These are phyloP conservation scores for Blastobotrys aristatus DNA, from an alignment of 1,139 yeast genomes.

Conservation along the genomic window DNA sequence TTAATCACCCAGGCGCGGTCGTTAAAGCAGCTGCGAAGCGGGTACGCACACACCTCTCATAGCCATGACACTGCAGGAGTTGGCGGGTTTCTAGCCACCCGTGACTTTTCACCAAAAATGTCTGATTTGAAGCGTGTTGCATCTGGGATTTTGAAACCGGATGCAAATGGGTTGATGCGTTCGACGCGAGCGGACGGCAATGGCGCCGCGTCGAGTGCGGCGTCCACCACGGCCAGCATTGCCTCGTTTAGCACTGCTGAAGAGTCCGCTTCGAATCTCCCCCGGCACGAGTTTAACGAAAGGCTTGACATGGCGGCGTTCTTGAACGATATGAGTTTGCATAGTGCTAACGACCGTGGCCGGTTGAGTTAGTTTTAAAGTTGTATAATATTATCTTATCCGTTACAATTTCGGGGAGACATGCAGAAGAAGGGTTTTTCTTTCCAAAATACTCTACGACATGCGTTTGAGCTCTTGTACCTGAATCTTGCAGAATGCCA, in stretches of 20 bases:
- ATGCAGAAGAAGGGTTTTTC: neutral
- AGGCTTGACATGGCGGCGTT: slow-evolving; percentile 21
- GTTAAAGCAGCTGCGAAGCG: slow-evolving; percentile 19
- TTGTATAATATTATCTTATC: neutral
- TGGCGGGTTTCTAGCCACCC: slow-evolving; percentile 2
- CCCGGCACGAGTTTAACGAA: slow-evolving; percentile 14
- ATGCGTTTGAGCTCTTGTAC: too few relatives aligned
- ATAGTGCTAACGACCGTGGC: slow-evolving; percentile 21
- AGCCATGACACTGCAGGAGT: slow-evolving; percentile 11
- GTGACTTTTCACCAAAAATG: slow-evolving; percentile 23
- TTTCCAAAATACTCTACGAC: too few relatives aligned
- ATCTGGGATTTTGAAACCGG: slow-evolving; percentile 19
- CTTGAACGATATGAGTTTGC: slow-evolving; percentile 19
- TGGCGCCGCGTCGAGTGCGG: neutral
- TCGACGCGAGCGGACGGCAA: slow-evolving; percentile 4
- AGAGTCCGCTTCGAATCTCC: slow-evolving; percentile 1
- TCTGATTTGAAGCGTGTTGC: slow-evolving; percentile 26
- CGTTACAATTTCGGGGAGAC: too few relatives aligned
- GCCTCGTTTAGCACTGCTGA: slow-evolving; percentile 10
- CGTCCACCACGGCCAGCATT: slow-evolving; percentile 1
- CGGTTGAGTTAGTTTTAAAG: slow-evolving; percentile 15
- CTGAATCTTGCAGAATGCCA: too few relatives aligned
- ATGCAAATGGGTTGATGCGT: slow-evolving; percentile 12
- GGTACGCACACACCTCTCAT: slow-evolving; percentile 15
- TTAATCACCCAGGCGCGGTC: slow-evolving; percentile 21